A percentile compares a stretch with the other conserved stretches of the same genome.
phyloP scores from a whole-genome alignment of 495 filamentous ascomycete species.

The Aspergillus carlsbadensis region DNA sequence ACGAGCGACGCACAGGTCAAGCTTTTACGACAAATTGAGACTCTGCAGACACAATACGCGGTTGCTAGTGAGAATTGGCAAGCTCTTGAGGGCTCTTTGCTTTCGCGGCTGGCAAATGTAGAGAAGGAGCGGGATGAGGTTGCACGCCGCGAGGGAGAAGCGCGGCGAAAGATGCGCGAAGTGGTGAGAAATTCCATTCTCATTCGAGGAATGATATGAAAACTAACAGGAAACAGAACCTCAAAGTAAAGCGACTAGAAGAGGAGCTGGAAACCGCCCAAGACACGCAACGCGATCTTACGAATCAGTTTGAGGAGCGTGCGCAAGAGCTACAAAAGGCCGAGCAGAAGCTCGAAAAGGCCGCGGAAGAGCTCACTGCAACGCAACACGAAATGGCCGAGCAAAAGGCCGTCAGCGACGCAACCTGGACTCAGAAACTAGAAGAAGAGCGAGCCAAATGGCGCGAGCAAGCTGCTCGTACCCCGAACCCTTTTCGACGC shows the following conservation, averaged over 20 bases:
- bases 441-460: slow-evolving; percentile 76
- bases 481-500: slow-evolving; percentile 41
- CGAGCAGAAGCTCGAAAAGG: slow-evolving; percentile 61
- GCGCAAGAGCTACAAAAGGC: slow-evolving; percentile 63
- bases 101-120: slow-evolving; percentile 67
- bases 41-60: slow-evolving; percentile 91
- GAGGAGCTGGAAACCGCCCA: slow-evolving; percentile 77
- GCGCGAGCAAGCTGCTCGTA: slow-evolving; percentile 55
- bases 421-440: slow-evolving; percentile 57
- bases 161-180: slow-evolving; percentile 83
- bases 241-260: slow-evolving; percentile 72
- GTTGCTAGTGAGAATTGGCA: slow-evolving; percentile 98
- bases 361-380: slow-evolving; percentile 59
- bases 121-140: slow-evolving; percentile 91
- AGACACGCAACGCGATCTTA: slow-evolving; percentile 61
- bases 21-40: slow-evolving; percentile 90
- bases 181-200: slow-evolving; percentile 52
- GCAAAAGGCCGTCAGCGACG: slow-evolving; percentile 67
- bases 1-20: slow-evolving; percentile 86
- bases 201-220: not conserved
- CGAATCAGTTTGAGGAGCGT: slow-evolving; percentile 55
- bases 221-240: slow-evolving; percentile 52
- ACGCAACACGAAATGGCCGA: slow-evolving; percentile 62
- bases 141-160: slow-evolving; percentile 76
- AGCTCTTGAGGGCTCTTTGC: slow-evolving; percentile 80